phyloP scores from a whole-genome alignment of 2,329 filamentous ascomycete genomes.

The Fusarium nelsonii region DNA sequence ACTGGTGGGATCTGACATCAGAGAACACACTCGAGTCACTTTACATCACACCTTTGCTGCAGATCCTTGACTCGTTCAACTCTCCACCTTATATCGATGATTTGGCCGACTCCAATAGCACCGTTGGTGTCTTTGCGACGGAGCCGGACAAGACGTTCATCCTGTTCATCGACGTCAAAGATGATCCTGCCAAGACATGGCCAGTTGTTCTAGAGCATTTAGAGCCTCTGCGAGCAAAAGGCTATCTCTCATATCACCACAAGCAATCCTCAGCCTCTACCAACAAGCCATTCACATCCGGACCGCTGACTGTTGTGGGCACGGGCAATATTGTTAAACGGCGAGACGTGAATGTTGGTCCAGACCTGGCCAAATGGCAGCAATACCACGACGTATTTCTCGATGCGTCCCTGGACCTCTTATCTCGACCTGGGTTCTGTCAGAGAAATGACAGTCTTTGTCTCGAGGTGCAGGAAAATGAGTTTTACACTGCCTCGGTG shows the following conservation, averaged over 20 bases:
- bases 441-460: conserved; percentile 19
- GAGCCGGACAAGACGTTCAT: conserved; percentile 66
- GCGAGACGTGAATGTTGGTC: conserved; percentile 40
- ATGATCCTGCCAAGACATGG: conserved; percentile 42
- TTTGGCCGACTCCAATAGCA: background rate
- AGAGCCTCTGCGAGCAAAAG: conserved; percentile 67
- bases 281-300: conserved; percentile 50
- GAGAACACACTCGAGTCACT: conserved; percentile 68
- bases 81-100: background rate
- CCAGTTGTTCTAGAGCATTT: conserved; percentile 55
- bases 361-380: conserved; percentile 20
- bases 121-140: conserved; percentile 66
- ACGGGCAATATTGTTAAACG: conserved; percentile 64
- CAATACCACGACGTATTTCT: conserved; percentile 69
- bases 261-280: conserved; percentile 54
- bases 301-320: conserved; percentile 75
- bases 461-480: conserved; percentile 50
- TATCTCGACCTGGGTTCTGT: conserved; percentile 38
- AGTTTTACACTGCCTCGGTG: conserved; percentile 75
- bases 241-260: conserved; percentile 67
- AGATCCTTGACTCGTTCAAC: conserved; percentile 63
- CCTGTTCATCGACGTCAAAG: conserved; percentile 78
- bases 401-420: conserved; percentile 69
- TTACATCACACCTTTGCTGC: conserved; percentile 73
- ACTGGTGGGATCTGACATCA: conserved; percentile 60